Evolutionary conservation across 352 stramenopile species (phyloP).

Genomic region (Aphanomyces cochlioides): DNA sequence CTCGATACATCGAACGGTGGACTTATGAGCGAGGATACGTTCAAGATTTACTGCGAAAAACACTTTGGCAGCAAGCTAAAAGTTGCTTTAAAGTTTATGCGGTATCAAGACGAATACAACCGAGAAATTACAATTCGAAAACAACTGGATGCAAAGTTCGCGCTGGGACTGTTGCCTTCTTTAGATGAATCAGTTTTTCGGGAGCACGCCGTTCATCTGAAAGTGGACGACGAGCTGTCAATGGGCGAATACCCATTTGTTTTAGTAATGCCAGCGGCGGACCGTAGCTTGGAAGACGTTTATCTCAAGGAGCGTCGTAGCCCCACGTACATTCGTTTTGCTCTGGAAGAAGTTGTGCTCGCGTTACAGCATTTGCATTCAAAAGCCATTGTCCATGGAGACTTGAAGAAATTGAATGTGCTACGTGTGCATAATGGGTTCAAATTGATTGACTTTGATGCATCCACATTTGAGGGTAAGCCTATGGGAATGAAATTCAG

Average conservation of each 20-base stretch:
- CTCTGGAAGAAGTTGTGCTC: neutral
- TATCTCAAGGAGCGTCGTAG: neutral
- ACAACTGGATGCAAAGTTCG: neutral
- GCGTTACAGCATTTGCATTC: neutral
- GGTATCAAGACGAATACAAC: neutral
- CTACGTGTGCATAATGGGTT: conserved; percentile 29
- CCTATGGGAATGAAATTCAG: conserved; percentile 27
- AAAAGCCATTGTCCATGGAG: conserved; percentile 27
- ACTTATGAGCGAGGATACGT: neutral
- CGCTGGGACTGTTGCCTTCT: neutral
- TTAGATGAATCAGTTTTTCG: neutral
- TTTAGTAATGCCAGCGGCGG: conserved; percentile 7
- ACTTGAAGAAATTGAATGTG: conserved; percentile 33
- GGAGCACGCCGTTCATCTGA: neutral
- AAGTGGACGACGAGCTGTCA: neutral
- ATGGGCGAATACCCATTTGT: neutral
- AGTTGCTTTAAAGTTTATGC: conserved; percentile 8
- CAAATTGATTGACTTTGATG: conserved; percentile 33
- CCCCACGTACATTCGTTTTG: neutral
- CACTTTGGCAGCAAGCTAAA: conserved; percentile 2
- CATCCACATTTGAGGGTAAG: neutral
- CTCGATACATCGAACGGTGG: neutral
- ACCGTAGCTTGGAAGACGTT: neutral
- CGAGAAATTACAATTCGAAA: neutral
- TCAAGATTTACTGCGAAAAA: neutral